These are phyloP conservation scores for Solanum ahanhuiri DNA, from an alignment of 257 asterid genomes.

Conservation along the genomic window DNA sequence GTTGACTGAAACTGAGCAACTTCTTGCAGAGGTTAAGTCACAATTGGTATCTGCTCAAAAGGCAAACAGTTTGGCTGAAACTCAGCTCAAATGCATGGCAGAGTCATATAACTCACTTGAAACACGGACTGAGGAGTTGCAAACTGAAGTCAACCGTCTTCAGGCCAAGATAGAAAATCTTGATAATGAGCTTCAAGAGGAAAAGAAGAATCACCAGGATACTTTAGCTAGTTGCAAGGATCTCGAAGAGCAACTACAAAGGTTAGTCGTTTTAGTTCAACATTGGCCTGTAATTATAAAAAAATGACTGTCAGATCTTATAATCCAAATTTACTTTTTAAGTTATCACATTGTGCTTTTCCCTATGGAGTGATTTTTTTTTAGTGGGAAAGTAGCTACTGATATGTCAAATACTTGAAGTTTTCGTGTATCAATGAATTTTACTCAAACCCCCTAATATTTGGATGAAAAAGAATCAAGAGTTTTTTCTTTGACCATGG, in stretches of 20 bases:
- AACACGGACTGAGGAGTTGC: constrained; percentile 60
- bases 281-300: not conserved
- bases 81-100: constrained; percentile 97
- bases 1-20: constrained; percentile 58
- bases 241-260: constrained; percentile 60
- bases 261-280: constrained; percentile 25
- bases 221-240: constrained; percentile 51
- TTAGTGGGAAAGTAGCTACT: not conserved
- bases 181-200: constrained; percentile 66
- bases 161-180: constrained; percentile 42
- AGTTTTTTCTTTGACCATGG: not conserved
- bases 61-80: constrained; percentile 80
- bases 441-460: not conserved
- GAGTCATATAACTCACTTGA: constrained; percentile 86
- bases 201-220: constrained; percentile 47
- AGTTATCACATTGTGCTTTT: not conserved
- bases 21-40: constrained; percentile 73
- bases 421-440: not conserved
- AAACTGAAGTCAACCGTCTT: constrained; percentile 55
- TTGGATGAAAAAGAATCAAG: not conserved
- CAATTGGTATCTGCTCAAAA: constrained; percentile 66
- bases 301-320: not conserved
- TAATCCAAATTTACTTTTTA: not conserved
- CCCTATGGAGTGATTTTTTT: not conserved
- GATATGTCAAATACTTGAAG: not conserved